Percentiles rank a stretch among this genome's conserved stretches.
Conservation (phyloP, 2,329 filamentous ascomycete genomes). For the Xylariaceae sp. region DNA sequence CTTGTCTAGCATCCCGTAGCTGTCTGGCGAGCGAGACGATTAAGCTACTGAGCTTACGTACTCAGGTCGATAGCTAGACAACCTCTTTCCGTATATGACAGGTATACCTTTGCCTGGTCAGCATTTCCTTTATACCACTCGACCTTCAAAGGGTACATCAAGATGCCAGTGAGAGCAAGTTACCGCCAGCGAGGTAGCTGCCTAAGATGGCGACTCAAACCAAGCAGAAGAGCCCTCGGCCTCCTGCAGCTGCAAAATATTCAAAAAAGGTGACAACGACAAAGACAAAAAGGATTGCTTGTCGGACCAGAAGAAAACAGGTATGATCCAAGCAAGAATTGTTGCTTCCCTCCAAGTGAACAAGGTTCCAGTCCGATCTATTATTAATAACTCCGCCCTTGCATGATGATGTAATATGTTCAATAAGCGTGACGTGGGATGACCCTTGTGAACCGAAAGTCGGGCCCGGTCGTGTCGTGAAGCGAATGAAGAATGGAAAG, state of each 20-base stretch:
- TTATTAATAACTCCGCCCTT: conserved; percentile 15
- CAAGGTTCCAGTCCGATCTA: conserved; percentile 16
- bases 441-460: conserved; percentile 11
- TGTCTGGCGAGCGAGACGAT: no score
- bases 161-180: no score
- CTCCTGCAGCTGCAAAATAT: conserved; percentile 3
- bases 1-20: no score
- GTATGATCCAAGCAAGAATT: conserved; percentile 7
- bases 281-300: conserved; percentile 14
- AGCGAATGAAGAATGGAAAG: conserved; percentile 9
- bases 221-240: conserved; percentile 7
- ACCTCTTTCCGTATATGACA: no score
- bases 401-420: conserved; percentile 19
- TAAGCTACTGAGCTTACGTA: no score
- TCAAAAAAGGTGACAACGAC: conserved; percentile 15
- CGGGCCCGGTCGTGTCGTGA: conserved; percentile 13
- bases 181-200: conserved; percentile 2
- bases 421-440: conserved; percentile 10
- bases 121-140: no score
- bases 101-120: no score
- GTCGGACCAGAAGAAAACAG: conserved; percentile 2
- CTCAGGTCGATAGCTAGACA: no score
- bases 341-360: not conserved
- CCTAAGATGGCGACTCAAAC: conserved; percentile 10
- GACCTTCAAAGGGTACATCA: no score